These are phyloP conservation scores for Artemisia tridentata DNA, from an alignment of 129 eudicot genomes.

Conservation along the genomic window DNA sequence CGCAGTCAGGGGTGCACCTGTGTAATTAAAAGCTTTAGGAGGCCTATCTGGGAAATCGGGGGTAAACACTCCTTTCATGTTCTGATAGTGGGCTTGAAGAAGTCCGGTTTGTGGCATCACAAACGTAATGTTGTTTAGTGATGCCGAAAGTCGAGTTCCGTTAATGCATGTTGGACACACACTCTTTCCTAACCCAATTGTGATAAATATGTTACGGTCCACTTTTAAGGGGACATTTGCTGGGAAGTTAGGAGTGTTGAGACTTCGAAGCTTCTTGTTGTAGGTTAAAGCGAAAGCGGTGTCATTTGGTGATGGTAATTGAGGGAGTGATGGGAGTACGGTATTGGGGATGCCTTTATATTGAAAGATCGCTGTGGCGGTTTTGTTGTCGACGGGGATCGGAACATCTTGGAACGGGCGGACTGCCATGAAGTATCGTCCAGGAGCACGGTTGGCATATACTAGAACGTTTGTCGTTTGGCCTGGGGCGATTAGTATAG, in stretches of 20 bases:
- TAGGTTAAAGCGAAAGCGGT: slow-evolving; percentile 38
- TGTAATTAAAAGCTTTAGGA: slow-evolving; percentile 41
- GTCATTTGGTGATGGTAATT: slow-evolving; percentile 36
- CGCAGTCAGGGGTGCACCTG: slow-evolving; percentile 49
- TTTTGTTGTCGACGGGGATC: slow-evolving; percentile 42
- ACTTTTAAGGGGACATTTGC: slow-evolving; percentile 42
- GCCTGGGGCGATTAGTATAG: slow-evolving; percentile 44
- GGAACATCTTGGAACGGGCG: slow-evolving; percentile 49
- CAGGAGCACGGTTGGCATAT: slow-evolving; percentile 33
- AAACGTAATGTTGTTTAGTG: slow-evolving; percentile 44
- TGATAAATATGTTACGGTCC: slow-evolving; percentile 39
- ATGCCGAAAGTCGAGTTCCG: slow-evolving; percentile 43
- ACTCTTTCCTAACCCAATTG: slow-evolving; percentile 43
- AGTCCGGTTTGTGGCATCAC: slow-evolving; percentile 49
- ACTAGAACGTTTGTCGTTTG: slow-evolving; percentile 50
- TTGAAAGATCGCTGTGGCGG: slow-evolving; percentile 47
- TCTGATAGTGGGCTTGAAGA: slow-evolving; percentile 42
- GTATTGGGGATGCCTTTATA: slow-evolving; percentile 43
- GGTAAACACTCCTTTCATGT: slow-evolving; percentile 37
- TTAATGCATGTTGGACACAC: slow-evolving; percentile 38
- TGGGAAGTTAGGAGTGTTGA: slow-evolving; percentile 37
- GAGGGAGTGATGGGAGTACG: slow-evolving; percentile 40
- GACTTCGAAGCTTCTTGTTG: slow-evolving; percentile 36
- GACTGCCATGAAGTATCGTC: slow-evolving; percentile 47
- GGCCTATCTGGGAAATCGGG: slow-evolving; percentile 45